A percentile compares a stretch with the other conserved stretches of the same genome.
These are phyloP conservation scores for Vanderwaltozyma tropicalis DNA, from an alignment of 805 yeast species.

Conservation along the genomic window DNA sequence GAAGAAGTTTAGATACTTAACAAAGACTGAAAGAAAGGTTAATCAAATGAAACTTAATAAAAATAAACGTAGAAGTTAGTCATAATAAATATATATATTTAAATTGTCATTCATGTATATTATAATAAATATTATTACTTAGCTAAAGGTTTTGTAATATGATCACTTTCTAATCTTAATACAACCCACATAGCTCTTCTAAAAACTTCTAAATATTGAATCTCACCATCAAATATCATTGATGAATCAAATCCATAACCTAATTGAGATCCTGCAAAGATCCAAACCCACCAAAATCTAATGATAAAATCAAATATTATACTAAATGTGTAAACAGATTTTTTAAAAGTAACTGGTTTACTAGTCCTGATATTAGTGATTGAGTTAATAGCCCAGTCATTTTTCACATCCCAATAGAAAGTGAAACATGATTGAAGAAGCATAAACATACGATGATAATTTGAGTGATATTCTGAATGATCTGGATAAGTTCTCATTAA, in stretches of 20 bases:
- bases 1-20: constrained; percentile 81
- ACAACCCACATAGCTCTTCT: constrained; percentile 89
- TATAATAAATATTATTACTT: not conserved
- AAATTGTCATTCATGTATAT: not conserved
- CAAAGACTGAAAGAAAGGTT: constrained; percentile 64
- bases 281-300: constrained; percentile 69
- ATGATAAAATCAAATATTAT: constrained; percentile 50
- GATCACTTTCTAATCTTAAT: constrained; percentile 75
- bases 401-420: constrained; percentile 77
- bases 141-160: constrained; percentile 12
- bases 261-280: constrained; percentile 20
- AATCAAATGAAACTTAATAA: constrained; percentile 40
- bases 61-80: constrained; percentile 28
- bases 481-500: constrained; percentile 10
- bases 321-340: constrained; percentile 40
- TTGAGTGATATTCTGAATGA: not conserved
- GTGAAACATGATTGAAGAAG: constrained; percentile 65
- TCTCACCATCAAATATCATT: constrained; percentile 32
- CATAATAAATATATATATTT: not conserved
- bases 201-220: constrained; percentile 65
- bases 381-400: constrained; percentile 76
- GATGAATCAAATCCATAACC: not conserved
- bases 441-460: constrained; percentile 32
- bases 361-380: constrained; percentile 25
- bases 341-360: constrained; percentile 8